Evolutionary conservation across 495 filamentous ascomycete species (phyloP).

Genomic region (Talaromyces wortmannii): DNA sequence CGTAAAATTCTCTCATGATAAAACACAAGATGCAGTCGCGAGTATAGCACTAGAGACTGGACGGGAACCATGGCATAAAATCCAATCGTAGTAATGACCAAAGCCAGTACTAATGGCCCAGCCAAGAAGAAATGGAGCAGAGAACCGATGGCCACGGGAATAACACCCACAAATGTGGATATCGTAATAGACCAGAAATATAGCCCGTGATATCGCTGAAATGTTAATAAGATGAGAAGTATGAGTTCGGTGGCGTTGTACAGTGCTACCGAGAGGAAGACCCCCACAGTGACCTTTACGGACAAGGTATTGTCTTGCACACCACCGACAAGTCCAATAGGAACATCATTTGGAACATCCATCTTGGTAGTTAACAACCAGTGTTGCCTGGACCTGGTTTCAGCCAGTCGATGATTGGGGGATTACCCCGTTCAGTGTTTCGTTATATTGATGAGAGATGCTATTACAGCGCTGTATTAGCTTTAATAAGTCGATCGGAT

Average conservation of each 20-base stretch:
- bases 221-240: constrained; percentile 31
- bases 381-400: too few species aligned
- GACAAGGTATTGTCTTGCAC: neutral
- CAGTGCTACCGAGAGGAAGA: constrained; percentile 22
- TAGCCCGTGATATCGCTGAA: constrained; percentile 25
- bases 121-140: constrained; percentile 25
- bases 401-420: too few species aligned
- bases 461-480: too few species aligned
- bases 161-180: constrained; percentile 25
- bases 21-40: constrained; percentile 33
- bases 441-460: too few species aligned
- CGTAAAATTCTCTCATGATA: constrained; percentile 9
- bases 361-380: neutral
- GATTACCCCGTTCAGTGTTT: too few species aligned
- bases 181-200: constrained; percentile 39
- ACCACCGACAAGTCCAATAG: neutral
- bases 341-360: neutral
- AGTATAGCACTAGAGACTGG: constrained; percentile 31
- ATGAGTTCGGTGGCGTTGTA: constrained; percentile 31
- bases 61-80: constrained; percentile 28
- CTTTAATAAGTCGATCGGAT: too few species aligned
- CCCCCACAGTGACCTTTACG: constrained; percentile 19
- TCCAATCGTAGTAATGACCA: constrained; percentile 17
- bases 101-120: constrained; percentile 14
- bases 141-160: constrained; percentile 15